A percentile compares a stretch with the other conserved stretches of the same genome.
Evolutionary conservation across 1,139 yeast genomes (phyloP).

Genomic region (Candida glucosophila): DNA sequence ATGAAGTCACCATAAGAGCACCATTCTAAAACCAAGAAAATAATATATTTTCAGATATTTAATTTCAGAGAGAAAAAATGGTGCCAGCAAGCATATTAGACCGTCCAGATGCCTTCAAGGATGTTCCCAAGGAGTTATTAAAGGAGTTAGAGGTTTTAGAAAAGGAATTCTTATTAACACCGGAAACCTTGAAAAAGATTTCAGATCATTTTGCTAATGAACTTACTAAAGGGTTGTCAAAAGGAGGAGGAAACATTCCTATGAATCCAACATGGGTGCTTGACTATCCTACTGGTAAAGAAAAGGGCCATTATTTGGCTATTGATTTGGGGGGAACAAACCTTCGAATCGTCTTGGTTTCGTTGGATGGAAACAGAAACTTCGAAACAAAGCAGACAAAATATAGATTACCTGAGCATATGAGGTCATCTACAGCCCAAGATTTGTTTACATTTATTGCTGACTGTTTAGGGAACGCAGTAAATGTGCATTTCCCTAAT

Average conservation of each 20-base stretch:
- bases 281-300: conserved; percentile 88
- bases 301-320: conserved; percentile 82
- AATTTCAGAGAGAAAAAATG: too few relatives aligned
- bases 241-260: conserved; percentile 77
- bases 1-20: too few relatives aligned
- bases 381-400: conserved; percentile 81
- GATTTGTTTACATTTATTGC: conserved; percentile 85
- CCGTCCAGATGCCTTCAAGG: conserved; percentile 67
- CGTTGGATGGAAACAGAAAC: conserved; percentile 66
- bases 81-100: too few relatives aligned
- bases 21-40: too few relatives aligned
- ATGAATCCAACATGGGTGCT: conserved; percentile 97
- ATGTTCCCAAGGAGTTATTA: conserved; percentile 58
- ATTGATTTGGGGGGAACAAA: conserved; percentile 96
- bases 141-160: conserved; percentile 54
- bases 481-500: conserved; percentile 54
- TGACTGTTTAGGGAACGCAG: conserved; percentile 57
- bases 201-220: conserved; percentile 57
- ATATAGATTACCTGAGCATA: conserved; percentile 60
- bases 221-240: conserved; percentile 70
- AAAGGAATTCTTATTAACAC: conserved; percentile 53
- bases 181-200: conserved; percentile 52
- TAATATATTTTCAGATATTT: too few relatives aligned
- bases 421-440: conserved; percentile 74
- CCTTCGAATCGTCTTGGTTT: conserved; percentile 80